Evolutionary conservation across 768 basidiomycete species (phyloP).

Genomic region (Serpula lacrymans): DNA sequence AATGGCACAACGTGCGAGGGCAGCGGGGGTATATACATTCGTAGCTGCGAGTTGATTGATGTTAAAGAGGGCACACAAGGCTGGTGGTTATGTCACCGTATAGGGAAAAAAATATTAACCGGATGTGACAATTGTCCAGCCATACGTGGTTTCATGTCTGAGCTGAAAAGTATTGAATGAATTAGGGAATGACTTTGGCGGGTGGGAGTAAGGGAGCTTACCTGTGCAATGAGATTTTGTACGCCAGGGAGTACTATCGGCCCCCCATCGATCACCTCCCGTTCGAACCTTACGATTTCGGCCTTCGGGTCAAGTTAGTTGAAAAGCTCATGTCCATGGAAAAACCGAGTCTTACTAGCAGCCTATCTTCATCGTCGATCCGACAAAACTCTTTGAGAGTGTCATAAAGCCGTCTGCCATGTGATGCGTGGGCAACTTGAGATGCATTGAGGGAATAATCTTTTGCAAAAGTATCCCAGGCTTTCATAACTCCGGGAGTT

Average conservation of each 20-base stretch:
- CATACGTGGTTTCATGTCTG: conserved; percentile 24
- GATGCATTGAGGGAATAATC: conserved; percentile 57
- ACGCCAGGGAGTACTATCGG: conserved; percentile 69
- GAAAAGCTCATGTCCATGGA: background rate
- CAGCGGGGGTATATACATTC: conserved; percentile 62
- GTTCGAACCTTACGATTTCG: conserved; percentile 76
- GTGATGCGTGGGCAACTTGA: conserved; percentile 54
- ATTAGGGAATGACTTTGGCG: conserved; percentile 1
- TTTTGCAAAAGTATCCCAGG: conserved; percentile 69
- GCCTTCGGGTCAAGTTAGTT: conserved; percentile 32
- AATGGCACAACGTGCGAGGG: conserved; percentile 61
- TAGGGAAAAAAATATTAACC: conserved; percentile 36
- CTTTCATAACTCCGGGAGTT: conserved; percentile 75
- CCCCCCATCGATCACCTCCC: conserved; percentile 59
- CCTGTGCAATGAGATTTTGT: conserved; percentile 49
- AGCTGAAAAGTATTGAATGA: conserved; percentile 4
- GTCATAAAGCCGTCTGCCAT: conserved; percentile 75
- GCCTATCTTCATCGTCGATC: conserved; percentile 51
- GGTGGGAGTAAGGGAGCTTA: conserved; percentile 20
- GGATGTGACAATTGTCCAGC: conserved; percentile 87
- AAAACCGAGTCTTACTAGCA: conserved; percentile 45
- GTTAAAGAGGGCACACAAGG: conserved; percentile 3
- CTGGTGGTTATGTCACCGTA: background rate
- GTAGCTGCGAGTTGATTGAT: conserved; percentile 56
- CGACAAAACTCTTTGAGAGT: conserved; percentile 69